Base-by-base conservation (phyloP, 495 filamentous ascomycete genomes). In the Trichocladium uniseriatum region DNA sequence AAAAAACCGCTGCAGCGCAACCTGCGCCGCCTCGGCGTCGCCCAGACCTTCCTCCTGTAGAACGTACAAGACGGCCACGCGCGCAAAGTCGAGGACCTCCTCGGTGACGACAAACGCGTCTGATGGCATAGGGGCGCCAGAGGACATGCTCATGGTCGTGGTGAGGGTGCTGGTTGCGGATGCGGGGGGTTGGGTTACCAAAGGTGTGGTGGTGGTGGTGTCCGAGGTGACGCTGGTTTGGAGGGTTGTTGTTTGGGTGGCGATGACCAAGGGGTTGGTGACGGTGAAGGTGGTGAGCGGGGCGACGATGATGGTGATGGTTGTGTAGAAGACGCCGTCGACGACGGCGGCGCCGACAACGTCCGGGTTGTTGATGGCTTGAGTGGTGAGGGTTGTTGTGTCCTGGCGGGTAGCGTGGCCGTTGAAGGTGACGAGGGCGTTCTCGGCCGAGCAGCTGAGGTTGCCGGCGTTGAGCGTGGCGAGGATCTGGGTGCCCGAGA, bases 371-470 rank as follows among this genome's bases (percentile, higher is more conserved):
- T 44, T 14, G 56, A 40, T 8, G 48, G 38, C 44, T 29, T 51
- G 2, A 55, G 56, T 29, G 42, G 4, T 27, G 31, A 32, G 27
- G 27, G 5, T 32, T 11, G 56, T 27, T 46, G 55, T 53, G 16
- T 48, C 52, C 18, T 59, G 54, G 11, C 70, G 68, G 18, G 62
- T 58, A 11, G 72, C 64, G 42, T 66, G 52, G 4, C 81, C 79
- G 46, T 81, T 76, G 57, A 98, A 94, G 0, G 86, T 83, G 7
- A 97, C 82, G 18, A 98, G 77, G 0, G 86, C 80, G 52, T 96
- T 96, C 66, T 95, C 81, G 0, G 80, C 77, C 1, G 75, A 79
- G 65, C 92, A 98, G 40, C 81, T 82, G 28, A 94, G 71, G 49
- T 82, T 82, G 29, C 71, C 79, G 35, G 75, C 66, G 58, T 81